These are phyloP conservation scores for Elaphomyces granulatus DNA, from an alignment of 495 filamentous ascomycete genomes.

Conservation along the genomic window DNA sequence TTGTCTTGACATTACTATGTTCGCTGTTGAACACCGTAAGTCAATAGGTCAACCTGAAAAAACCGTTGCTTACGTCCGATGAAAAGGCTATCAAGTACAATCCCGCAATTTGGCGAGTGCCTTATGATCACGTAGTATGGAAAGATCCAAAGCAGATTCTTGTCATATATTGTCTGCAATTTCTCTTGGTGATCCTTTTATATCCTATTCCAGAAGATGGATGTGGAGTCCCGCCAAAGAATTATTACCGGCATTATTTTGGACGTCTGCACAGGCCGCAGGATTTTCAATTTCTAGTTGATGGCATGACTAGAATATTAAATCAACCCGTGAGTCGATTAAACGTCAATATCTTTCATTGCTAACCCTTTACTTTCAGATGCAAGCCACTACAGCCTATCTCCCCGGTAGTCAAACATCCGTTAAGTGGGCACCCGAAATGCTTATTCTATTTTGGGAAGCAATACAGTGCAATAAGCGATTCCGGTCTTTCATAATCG, in stretches of 20 bases:
- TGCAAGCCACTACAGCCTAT: constrained; percentile 76
- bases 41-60: background rate
- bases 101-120: constrained; percentile 84
- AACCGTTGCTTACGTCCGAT: constrained; percentile 55
- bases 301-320: constrained; percentile 87
- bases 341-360: background rate
- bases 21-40: constrained; percentile 88
- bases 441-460: constrained; percentile 98
- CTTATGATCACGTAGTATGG: constrained; percentile 87
- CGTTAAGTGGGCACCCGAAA: constrained; percentile 84
- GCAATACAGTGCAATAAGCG: constrained; percentile 94
- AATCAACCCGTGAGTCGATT: constrained; percentile 57
- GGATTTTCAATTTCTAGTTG: constrained; percentile 94
- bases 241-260: constrained; percentile 84
- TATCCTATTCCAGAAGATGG: constrained; percentile 81
- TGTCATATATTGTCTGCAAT: constrained; percentile 80
- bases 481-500: constrained; percentile 92
- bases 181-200: constrained; percentile 73
- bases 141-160: constrained; percentile 86
- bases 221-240: constrained; percentile 52
- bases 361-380: constrained; percentile 21
- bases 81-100: constrained; percentile 96
- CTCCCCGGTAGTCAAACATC: constrained; percentile 74
- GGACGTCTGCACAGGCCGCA: constrained; percentile 83
- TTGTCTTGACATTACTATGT: constrained; percentile 77